Evolutionary conservation across 2,329 filamentous ascomycete species (phyloP).

Genomic region (Colletotrichum lini): DNA sequence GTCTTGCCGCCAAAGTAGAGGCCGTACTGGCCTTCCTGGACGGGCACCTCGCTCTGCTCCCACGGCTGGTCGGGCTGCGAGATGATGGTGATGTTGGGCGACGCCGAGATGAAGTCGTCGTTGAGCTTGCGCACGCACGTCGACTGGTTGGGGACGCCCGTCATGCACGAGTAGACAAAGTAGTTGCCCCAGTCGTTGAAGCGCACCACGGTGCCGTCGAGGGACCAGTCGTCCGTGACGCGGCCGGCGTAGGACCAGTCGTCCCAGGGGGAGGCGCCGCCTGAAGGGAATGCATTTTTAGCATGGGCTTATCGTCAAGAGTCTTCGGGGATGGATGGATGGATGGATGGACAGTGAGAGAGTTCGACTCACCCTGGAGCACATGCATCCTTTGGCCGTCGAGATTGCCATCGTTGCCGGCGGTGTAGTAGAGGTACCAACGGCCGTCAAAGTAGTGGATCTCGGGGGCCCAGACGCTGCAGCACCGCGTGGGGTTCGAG

Average conservation of each 20-base stretch:
- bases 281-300: constrained; percentile 46
- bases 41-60: constrained; percentile 64
- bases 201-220: constrained; percentile 68
- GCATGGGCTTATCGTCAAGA: not conserved
- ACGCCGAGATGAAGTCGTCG: constrained; percentile 57
- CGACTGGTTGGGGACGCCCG: constrained; percentile 55
- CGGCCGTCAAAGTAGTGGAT: constrained; percentile 63
- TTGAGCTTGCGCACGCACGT: constrained; percentile 57
- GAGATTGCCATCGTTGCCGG: constrained; percentile 61
- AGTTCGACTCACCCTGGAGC: constrained; percentile 58
- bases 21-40: constrained; percentile 69
- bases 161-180: constrained; percentile 69
- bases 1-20: constrained; percentile 68
- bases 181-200: constrained; percentile 63
- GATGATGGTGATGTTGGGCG: constrained; percentile 62
- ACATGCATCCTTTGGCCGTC: constrained; percentile 67
- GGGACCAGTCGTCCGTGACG: constrained; percentile 64
- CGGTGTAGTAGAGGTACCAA: constrained; percentile 72
- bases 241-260: constrained; percentile 63
- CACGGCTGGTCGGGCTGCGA: constrained; percentile 65
- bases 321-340: no score
- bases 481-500: constrained; percentile 60
- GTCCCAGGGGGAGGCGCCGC: constrained; percentile 67
- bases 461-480: constrained; percentile 73
- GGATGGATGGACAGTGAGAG: no score